Evolutionary conservation across 306 rosid genomes (phyloP).

Genomic region (Sesbania bispinosa): DNA sequence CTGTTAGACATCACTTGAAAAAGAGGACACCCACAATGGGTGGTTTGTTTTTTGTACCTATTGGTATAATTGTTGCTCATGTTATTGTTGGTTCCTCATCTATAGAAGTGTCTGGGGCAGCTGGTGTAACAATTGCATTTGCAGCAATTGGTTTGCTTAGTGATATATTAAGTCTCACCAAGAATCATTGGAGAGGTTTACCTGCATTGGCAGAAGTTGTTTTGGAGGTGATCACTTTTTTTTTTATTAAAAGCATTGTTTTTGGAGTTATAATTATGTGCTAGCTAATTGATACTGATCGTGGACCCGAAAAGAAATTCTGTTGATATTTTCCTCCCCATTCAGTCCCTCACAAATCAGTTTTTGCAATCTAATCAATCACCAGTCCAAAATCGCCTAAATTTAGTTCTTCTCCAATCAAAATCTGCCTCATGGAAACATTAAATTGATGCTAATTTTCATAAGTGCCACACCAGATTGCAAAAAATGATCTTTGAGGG

Average conservation of each 20-base stretch:
- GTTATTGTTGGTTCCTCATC: conserved; percentile 58
- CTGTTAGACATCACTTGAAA: conserved; percentile 45
- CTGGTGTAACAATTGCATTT: conserved; percentile 74
- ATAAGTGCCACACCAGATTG: not conserved
- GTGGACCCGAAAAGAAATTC: not conserved
- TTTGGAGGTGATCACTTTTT: conserved; percentile 58
- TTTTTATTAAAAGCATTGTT: not conserved
- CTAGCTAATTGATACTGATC: not conserved
- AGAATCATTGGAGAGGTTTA: conserved; percentile 57
- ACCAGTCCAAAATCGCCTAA: not conserved
- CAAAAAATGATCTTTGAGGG: not conserved
- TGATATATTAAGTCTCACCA: conserved; percentile 60
- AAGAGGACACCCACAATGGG: conserved; percentile 84
- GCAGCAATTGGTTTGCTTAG: conserved; percentile 78
- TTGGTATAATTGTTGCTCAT: conserved; percentile 72
- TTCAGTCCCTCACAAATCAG: not conserved
- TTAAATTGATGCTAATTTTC: not conserved
- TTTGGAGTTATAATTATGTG: conserved; percentile 14
- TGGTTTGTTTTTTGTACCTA: conserved; percentile 80
- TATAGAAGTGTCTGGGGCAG: conserved; percentile 66
- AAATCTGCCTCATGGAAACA: not conserved
- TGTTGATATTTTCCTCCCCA: not conserved
- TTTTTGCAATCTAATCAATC: conserved; percentile 1
- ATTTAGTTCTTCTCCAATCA: conserved; percentile 6
- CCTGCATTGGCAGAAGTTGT: conserved; percentile 48